Base-by-base conservation (phyloP, 2,329 filamentous ascomycete species). In the Phialophora verrucosa region DNA sequence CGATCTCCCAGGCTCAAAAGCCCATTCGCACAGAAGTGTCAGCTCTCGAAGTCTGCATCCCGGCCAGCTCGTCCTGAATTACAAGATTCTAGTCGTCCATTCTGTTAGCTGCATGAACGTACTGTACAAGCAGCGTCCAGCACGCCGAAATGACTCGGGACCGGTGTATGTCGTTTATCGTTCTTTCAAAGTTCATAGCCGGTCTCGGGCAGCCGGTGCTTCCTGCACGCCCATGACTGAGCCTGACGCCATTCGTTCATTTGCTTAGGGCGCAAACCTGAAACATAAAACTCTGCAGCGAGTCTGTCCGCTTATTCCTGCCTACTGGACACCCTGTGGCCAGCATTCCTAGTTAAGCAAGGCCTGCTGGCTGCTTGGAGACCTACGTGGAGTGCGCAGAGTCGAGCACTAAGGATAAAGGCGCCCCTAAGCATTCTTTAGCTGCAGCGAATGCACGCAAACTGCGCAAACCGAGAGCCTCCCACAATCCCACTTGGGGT, bases 401-500 rank as follows among this genome's bases (percentile, higher is more conserved):
- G 38, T 59, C 57, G 57, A 59, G 57, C 57, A 59, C 27, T 50
- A 59, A 31, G 23, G 17, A 20, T 57, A 50, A 56, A 32, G 61
- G 54, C 59, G 55, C 25, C 44, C 49, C 53, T 55, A 65, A 68
- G 66, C 66, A 56, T 60, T 64, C 23, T 51, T 64, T 65, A 63
- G 66, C 59, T 65, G 62, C 55, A 62, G 44, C 54, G 10, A 59
- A 62, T 58, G 44, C 47, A 51, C 42, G 47, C 38, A 44, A 44
- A 44, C 17, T 20, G 38, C 17, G 14, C 38, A 44, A 17, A 42
- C 50, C 17, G 29, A 55, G 53, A 55, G 53, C 53, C 53, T 55
- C 53, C 8, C 4, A 31, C 2, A 20, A 31, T 55, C 29, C 47
- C 59, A 27, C 27, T 20, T 23, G 20, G 10, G 31, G 44, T 27